Conservation (phyloP, 2,329 filamentous ascomycete species). For the Metarhizium sp. region DNA sequence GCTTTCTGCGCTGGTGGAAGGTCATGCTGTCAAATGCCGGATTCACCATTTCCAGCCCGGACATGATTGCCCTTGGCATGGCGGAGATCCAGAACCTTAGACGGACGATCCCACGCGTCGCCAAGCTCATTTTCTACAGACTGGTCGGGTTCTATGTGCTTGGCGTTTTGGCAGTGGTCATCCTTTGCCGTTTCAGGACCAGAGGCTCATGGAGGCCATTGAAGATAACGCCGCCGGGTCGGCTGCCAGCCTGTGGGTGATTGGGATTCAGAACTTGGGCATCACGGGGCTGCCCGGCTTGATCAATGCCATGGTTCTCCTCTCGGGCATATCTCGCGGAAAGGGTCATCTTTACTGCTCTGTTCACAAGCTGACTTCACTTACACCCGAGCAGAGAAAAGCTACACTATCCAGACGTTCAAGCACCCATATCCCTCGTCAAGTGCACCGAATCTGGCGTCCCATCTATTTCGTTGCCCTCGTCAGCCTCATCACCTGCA, state of each 20-base stretch:
- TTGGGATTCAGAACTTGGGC: constrained; percentile 45
- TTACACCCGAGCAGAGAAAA: neutral
- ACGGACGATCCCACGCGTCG: constrained; percentile 56
- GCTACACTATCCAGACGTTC: constrained; percentile 23
- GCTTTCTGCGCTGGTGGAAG: constrained; percentile 39
- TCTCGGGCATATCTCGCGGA: constrained; percentile 33
- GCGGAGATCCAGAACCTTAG: constrained; percentile 58
- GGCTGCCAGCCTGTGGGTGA: constrained; percentile 51
- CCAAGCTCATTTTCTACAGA: constrained; percentile 65
- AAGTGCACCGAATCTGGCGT: constrained; percentile 51
- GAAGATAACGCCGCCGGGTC: constrained; percentile 45
- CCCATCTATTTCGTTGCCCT: constrained; percentile 41
- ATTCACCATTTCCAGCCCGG: constrained; percentile 59
- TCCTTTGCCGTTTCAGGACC: constrained; percentile 44
- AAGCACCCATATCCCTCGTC: constrained; percentile 39
- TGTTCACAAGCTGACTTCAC: no score
- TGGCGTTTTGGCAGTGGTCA: constrained; percentile 44
- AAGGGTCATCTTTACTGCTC: constrained; percentile 38
- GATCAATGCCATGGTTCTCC: constrained; percentile 54
- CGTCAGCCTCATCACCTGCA: constrained; percentile 36
- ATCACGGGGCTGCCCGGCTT: constrained; percentile 42
- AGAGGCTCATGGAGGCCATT: constrained; percentile 27
- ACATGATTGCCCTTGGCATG: constrained; percentile 50
- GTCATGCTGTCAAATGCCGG: constrained; percentile 52
- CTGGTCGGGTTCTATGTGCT: constrained; percentile 65